Evolutionary conservation across 2,329 filamentous ascomycete genomes (phyloP).

Genomic region (Dothidotthia symphoricarpi): DNA sequence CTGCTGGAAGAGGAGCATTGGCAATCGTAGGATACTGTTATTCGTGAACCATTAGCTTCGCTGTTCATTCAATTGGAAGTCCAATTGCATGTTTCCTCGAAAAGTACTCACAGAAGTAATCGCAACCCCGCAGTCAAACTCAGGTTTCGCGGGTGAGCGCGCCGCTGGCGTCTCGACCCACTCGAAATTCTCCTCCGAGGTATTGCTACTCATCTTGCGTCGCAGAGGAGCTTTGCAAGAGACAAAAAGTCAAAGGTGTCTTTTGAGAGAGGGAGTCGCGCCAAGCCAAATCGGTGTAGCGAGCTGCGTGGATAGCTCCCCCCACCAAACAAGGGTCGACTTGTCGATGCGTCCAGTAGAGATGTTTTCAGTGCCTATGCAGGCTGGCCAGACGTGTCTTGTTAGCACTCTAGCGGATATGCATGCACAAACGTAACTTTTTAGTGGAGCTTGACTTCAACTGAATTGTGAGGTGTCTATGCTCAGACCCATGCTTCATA

Average conservation of each 20-base stretch:
- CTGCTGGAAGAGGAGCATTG: slow-evolving; percentile 90
- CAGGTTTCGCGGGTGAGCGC: slow-evolving; percentile 50
- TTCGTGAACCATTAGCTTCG: slow-evolving; percentile 23
- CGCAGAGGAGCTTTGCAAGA: slow-evolving; percentile 32
- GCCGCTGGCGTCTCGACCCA: slow-evolving; percentile 65
- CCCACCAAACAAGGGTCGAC: not conserved
- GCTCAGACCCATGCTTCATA: no score
- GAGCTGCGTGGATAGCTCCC: not conserved
- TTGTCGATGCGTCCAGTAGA: not conserved
- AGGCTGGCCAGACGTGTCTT: no score
- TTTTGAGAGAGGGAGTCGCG: slow-evolving; percentile 18
- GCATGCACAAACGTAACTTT: no score
- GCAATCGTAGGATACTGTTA: slow-evolving; percentile 80
- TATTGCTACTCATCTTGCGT: slow-evolving; percentile 38
- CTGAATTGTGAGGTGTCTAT: no score
- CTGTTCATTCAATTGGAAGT: slow-evolving; percentile 15
- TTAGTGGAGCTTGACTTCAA: no score
- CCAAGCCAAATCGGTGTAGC: slow-evolving; percentile 34
- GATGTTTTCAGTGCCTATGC: no score
- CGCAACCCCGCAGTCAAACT: slow-evolving; percentile 59
- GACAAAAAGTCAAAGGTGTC: slow-evolving; percentile 22
- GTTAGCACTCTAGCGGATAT: no score
- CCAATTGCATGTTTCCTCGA: slow-evolving; percentile 19
- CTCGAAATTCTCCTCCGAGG: slow-evolving; percentile 59
- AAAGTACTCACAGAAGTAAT: slow-evolving; percentile 56